Evolutionary conservation across 805 yeast species (phyloP).

Genomic region (Brettanomyces anomalus): DNA sequence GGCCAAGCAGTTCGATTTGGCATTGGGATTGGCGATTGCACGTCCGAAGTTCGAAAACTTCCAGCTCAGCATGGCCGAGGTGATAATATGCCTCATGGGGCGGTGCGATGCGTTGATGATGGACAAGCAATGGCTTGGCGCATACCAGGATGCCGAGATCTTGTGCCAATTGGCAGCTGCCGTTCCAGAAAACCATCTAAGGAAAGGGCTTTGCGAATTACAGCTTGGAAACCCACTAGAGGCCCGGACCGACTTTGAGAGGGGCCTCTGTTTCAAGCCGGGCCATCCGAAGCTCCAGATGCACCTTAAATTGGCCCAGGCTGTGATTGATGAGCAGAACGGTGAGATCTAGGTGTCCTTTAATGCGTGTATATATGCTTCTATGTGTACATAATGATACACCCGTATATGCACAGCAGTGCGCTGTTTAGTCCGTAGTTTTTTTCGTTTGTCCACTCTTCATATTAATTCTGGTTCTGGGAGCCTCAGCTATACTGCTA

Average conservation of each 20-base stretch:
- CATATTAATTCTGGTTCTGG: no score
- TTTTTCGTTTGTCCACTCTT: no score
- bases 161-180: conserved; percentile 48
- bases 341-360: conserved; percentile 36
- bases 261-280: conserved; percentile 61
- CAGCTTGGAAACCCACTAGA: conserved; percentile 55
- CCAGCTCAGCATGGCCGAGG: conserved; percentile 62
- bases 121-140: conserved; percentile 44
- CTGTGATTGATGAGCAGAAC: conserved; percentile 45
- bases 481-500: no score
- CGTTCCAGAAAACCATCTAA: conserved; percentile 60
- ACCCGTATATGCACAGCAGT: no score
- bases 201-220: conserved; percentile 57
- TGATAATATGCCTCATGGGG: conserved; percentile 56
- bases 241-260: conserved; percentile 59
- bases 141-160: conserved; percentile 62
- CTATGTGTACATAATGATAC: no score
- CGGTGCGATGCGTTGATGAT: conserved; percentile 62
- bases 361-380: no score
- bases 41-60: conserved; percentile 70
- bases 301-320: conserved; percentile 38
- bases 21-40: conserved; percentile 57
- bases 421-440: no score
- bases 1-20: conserved; percentile 52
- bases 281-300: conserved; percentile 39